A percentile compares a stretch with the other conserved stretches of the same genome.
These are phyloP conservation scores for Cercospora janseana DNA, from an alignment of 2,329 filamentous ascomycete genomes.

Conservation along the genomic window DNA sequence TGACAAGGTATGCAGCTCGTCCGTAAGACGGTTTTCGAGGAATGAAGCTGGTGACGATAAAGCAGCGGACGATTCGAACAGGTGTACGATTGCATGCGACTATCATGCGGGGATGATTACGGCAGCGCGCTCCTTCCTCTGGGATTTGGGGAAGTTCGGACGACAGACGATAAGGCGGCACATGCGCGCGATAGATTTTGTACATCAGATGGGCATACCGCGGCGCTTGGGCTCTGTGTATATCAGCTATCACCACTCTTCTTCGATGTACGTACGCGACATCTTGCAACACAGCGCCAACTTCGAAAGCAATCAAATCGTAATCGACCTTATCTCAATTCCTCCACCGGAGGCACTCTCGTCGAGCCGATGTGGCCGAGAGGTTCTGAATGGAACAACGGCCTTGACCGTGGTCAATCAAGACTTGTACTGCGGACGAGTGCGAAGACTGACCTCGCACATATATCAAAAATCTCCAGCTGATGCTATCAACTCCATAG, in stretches of 20 bases:
- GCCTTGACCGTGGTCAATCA: too few relatives aligned
- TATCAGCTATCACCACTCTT: slow-evolving; percentile 14
- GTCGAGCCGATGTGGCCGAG: too few relatives aligned
- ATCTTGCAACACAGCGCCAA: too few relatives aligned
- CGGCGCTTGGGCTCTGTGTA: slow-evolving; percentile 15
- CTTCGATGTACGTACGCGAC: slow-evolving; percentile 6
- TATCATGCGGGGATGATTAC: slow-evolving; percentile 8
- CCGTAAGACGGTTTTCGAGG: slow-evolving; percentile 29
- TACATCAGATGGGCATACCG: slow-evolving; percentile 14
- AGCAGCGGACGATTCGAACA: slow-evolving; percentile 4
- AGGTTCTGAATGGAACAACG: too few relatives aligned
- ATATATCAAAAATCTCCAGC: too few relatives aligned
- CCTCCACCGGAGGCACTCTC: too few relatives aligned
- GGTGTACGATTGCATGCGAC: slow-evolving; percentile 6
- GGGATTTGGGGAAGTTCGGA: neutral
- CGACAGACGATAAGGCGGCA: neutral
- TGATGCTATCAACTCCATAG: too few relatives aligned
- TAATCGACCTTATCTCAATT: neutral
- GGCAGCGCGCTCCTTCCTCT: slow-evolving; percentile 12
- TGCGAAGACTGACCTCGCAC: too few relatives aligned
- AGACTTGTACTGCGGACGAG: too few relatives aligned
- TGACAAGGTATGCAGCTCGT: slow-evolving; percentile 22
- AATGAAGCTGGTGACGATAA: slow-evolving; percentile 9
- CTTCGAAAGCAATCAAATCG: neutral
- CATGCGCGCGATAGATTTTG: slow-evolving; percentile 12